Conservation (phyloP, 2,329 filamentous ascomycete genomes). For the Pyrenochaeta sp. region DNA sequence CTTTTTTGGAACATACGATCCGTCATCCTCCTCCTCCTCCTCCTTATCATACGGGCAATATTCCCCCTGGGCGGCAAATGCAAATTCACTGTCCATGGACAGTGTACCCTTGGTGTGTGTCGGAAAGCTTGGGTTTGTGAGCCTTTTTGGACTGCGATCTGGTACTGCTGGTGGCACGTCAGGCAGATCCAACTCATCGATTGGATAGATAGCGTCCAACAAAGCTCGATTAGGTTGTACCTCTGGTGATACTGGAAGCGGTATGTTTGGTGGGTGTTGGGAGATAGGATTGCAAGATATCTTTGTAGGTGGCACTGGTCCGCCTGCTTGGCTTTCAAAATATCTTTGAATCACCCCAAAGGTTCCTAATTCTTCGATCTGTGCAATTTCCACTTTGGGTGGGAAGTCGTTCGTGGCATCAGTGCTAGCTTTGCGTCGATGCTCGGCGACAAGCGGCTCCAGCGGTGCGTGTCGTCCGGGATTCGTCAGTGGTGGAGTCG, state of each 20-base stretch:
- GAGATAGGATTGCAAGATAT: constrained; percentile 15
- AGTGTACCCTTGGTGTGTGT: constrained; percentile 15
- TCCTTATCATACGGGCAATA: constrained; percentile 33
- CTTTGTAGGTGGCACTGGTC: constrained; percentile 15
- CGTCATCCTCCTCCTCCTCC: constrained; percentile 11
- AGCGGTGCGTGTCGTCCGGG: constrained; percentile 30
- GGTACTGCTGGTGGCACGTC: constrained; percentile 28
- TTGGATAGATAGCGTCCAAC: constrained; percentile 21
- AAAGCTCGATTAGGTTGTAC: constrained; percentile 3
- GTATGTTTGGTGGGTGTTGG: constrained; percentile 16
- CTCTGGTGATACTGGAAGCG: constrained; percentile 19
- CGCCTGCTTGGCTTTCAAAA: constrained; percentile 33
- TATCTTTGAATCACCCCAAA: constrained; percentile 41
- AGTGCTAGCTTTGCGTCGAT: constrained; percentile 29
- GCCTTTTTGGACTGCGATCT: constrained; percentile 32
- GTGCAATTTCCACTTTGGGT: constrained; percentile 31
- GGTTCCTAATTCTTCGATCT: constrained; percentile 29
- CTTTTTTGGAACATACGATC: constrained; percentile 17
- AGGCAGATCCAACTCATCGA: constrained; percentile 20
- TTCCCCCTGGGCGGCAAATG: constrained; percentile 28
- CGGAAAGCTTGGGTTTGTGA: constrained; percentile 25
- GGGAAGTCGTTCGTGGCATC: constrained; percentile 28
- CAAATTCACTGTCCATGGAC: constrained; percentile 31
- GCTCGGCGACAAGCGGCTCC: constrained; percentile 35
- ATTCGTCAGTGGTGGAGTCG: constrained; percentile 8